A percentile compares a stretch with the other conserved stretches of the same genome.
Conservation (phyloP, 1,284 basidiomycete genomes). For the Apiotrichum akiyoshidainum region DNA sequence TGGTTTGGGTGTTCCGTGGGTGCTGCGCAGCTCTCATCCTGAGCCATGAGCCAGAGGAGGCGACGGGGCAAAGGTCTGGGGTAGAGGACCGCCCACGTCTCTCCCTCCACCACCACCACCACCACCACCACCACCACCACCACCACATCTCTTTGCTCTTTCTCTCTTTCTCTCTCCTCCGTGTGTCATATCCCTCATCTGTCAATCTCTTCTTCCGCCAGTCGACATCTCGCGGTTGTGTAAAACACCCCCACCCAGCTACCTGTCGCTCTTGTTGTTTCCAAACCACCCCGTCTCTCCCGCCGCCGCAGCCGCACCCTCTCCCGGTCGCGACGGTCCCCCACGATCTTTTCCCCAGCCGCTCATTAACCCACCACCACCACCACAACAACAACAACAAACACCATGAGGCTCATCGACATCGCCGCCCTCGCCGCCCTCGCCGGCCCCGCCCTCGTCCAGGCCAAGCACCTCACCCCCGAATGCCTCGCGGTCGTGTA, state of each 20-base stretch:
- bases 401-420: neutral
- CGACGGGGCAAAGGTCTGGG: too few relatives aligned
- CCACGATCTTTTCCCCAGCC: neutral
- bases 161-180: neutral
- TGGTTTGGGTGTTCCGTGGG: too few relatives aligned
- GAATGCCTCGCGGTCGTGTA: constrained; percentile 20
- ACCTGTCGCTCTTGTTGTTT: too few relatives aligned
- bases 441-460: neutral
- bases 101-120: too few relatives aligned
- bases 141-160: neutral
- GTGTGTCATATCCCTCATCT: neutral
- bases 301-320: too few relatives aligned
- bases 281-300: neutral
- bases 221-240: neutral
- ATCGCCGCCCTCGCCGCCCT: constrained; percentile 1
- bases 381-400: neutral
- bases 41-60: too few relatives aligned
- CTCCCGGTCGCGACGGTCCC: neutral
- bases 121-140: too few relatives aligned
- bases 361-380: neutral
- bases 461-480: constrained; percentile 2
- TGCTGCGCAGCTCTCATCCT: too few relatives aligned
- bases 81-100: too few relatives aligned
- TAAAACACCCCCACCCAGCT: too few relatives aligned
- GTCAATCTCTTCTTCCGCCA: neutral